Evolutionary conservation across 495 filamentous ascomycete species (phyloP), one percentile per base, ranked within the genome.

Genomic region (Polyplosphaeria fusca): DNA sequence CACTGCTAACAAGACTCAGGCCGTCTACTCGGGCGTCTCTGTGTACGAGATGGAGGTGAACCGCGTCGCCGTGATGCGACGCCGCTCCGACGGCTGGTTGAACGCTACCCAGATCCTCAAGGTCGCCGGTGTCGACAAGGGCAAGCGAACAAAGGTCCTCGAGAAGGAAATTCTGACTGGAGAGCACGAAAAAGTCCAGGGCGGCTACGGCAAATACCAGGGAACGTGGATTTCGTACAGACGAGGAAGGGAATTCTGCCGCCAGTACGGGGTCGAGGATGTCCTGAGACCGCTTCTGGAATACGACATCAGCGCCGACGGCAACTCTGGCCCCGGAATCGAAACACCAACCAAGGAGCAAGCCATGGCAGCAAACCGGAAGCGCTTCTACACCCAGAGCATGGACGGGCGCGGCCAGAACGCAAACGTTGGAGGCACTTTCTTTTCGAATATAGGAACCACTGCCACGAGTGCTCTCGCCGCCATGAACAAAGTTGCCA

Each of bases 31-130:
- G 1, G 89, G 91, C 61, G 85, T 96, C 16, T 81, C 88, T 30
- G 93, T 98, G 13, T 98, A 96, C 72, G 93, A 98, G 68, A 96
- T 96, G 90, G 89, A 95, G 68, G 86, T 96, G 52, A 91, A 95
- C 68, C 79, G 80, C 20, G 76, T 97, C 54, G 87, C 88, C 13
- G 89, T 96, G 19, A 98, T 98, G 93, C 88, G 92, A 60, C 84
- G 93, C 47, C 87, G 92, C 37, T 82, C 82, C 52, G 72, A 75
- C 65, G 66, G 71, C 56, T 75, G 71, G 71, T 68, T 73, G 53
- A 75, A 75, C 49, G 72, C 72, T 13, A 75, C 72, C 11, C 72
- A 75, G 51, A 73, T 75, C 59, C 69, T 75, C 46, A 98, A 98
- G 70, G 90, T 98, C 25, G 93, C 93, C 13, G 89, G 89, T 24